These are phyloP conservation scores for Eugenia klotzschiana DNA, from an alignment of 441 rosid genomes.

Conservation along the genomic window DNA sequence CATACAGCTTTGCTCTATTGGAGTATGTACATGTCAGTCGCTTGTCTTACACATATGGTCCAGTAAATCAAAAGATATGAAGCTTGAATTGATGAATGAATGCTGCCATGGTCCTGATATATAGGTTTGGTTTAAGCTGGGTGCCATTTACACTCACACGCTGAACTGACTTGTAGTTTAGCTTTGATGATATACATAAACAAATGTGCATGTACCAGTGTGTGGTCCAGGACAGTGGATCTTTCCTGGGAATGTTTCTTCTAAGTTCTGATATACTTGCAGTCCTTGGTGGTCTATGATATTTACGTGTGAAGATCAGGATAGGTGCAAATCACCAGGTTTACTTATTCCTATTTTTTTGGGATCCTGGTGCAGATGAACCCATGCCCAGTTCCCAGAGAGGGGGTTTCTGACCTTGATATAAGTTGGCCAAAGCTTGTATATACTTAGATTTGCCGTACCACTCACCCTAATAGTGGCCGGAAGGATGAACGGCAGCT, in stretches of 20 bases:
- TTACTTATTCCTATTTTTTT: background rate
- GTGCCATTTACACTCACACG: background rate
- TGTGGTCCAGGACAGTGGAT: background rate
- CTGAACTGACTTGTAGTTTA: background rate
- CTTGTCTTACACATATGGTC: background rate
- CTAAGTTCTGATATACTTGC: background rate
- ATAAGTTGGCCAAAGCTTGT: background rate
- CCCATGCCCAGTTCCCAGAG: constrained; percentile 32
- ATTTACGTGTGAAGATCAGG: background rate
- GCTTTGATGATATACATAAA: background rate
- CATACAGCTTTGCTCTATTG: background rate
- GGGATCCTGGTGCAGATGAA: constrained; percentile 25
- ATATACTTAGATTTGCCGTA: background rate
- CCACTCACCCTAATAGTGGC: background rate
- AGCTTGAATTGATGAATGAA: background rate
- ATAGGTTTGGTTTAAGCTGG: background rate
- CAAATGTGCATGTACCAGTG: background rate
- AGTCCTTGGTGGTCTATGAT: background rate
- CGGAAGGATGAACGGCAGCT: background rate
- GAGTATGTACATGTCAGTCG: background rate
- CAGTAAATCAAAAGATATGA: background rate
- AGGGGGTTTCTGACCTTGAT: constrained; percentile 11
- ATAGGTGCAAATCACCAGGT: background rate
- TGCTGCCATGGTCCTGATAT: background rate
- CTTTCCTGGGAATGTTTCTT: background rate